Percentiles rank a stretch among this genome's conserved stretches.
phyloP scores from a whole-genome alignment of 2,329 filamentous ascomycete genomes.

The Paraconiothyrium sp. region DNA sequence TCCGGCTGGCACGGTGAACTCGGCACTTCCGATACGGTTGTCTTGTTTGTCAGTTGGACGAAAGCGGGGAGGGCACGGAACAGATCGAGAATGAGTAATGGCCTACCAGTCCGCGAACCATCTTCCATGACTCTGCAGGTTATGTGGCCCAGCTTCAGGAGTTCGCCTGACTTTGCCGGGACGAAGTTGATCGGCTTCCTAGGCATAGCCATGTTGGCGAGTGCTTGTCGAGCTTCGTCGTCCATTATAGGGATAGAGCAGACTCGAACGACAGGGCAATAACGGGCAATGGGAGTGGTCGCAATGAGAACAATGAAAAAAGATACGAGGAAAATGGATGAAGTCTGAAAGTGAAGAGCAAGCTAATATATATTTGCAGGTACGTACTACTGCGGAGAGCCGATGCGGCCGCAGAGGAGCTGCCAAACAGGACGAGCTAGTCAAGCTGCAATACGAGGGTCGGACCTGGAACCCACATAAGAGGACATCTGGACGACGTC shows the following conservation, averaged over 20 bases:
- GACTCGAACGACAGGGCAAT: background rate
- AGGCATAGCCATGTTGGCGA: conserved; percentile 51
- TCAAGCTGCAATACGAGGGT: background rate
- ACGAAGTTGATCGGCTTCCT: conserved; percentile 59
- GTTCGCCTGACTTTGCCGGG: conserved; percentile 58
- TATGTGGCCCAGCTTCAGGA: conserved; percentile 59
- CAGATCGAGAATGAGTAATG: background rate
- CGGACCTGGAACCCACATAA: background rate
- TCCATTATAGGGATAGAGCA: conserved; percentile 37
- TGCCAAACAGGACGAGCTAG: conserved; percentile 3
- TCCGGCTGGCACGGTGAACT: conserved; percentile 60
- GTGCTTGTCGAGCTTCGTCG: conserved; percentile 45
- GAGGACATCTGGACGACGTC: background rate
- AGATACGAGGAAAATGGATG: background rate
- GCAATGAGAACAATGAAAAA: background rate
- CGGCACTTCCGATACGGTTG: conserved; percentile 59
- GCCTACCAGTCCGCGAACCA: conserved; percentile 58
- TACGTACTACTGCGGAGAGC: conserved; percentile 36
- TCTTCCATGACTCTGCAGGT: conserved; percentile 63
- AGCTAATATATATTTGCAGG: conserved; percentile 19
- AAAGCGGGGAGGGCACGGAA: background rate
- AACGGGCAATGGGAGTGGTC: too few species aligned
- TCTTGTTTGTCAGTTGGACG: conserved; percentile 39
- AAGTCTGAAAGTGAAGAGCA: background rate
- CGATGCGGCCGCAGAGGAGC: conserved; percentile 21